These are phyloP conservation scores for Chrysosporium queenslandicum DNA, from an alignment of 2,329 filamentous ascomycete genomes.

Conservation along the genomic window DNA sequence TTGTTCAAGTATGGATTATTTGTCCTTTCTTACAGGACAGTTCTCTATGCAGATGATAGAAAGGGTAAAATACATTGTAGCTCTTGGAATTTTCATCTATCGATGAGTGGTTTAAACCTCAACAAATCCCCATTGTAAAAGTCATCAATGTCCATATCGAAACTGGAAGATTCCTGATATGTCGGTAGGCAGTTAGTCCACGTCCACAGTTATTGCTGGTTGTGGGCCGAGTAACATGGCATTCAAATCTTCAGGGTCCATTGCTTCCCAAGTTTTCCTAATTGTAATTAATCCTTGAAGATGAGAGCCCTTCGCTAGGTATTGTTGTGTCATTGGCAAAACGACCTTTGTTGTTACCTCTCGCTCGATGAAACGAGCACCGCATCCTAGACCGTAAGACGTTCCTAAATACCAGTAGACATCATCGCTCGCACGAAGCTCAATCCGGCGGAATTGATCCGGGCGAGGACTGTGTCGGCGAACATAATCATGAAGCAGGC, in stretches of 20 bases:
- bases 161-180: background rate
- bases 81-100: too few relatives aligned
- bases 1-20: too few relatives aligned
- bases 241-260: background rate
- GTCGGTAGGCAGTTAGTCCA: background rate
- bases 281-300: conserved; percentile 3
- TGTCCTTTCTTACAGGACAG: too few relatives aligned
- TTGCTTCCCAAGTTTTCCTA: background rate
- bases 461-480: background rate
- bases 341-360: conserved; percentile 10
- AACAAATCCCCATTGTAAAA: too few relatives aligned
- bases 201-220: background rate
- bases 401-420: background rate
- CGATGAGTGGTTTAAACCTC: too few relatives aligned
- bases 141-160: too few relatives aligned
- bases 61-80: too few relatives aligned
- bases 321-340: conserved; percentile 10
- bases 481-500: background rate
- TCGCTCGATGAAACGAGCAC: conserved; percentile 14
- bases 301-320: background rate
- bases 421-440: background rate
- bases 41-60: too few relatives aligned
- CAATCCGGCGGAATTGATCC: background rate
- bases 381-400: background rate
- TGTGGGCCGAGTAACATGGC: too few relatives aligned